Evolutionary conservation across 2,329 filamentous ascomycete genomes (phyloP).

Genomic region (Aspergillus hortae): DNA sequence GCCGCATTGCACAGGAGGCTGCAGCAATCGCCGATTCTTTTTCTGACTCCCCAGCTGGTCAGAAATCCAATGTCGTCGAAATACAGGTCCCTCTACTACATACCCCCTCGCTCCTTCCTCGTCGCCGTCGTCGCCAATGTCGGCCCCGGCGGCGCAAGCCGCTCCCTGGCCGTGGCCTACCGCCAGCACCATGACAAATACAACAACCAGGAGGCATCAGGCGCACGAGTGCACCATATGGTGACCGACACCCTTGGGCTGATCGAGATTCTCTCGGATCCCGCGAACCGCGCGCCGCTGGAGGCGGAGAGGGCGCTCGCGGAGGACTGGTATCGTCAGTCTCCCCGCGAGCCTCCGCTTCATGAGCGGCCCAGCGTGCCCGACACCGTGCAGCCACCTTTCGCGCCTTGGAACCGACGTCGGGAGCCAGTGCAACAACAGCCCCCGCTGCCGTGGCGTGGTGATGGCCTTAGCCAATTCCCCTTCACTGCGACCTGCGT

Average conservation of each 20-base stretch:
- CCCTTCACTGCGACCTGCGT: conserved; percentile 13
- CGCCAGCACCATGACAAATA: conserved; percentile 8
- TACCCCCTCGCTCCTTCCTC: conserved; percentile 11
- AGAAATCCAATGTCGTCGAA: no score
- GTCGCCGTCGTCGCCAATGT: conserved; percentile 14
- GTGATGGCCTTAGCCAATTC: conserved; percentile 7
- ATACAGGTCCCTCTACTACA: neutral
- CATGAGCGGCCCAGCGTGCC: conserved; percentile 11
- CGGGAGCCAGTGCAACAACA: conserved; percentile 4
- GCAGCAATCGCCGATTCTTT: no score
- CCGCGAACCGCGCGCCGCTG: conserved; percentile 11
- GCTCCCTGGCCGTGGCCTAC: conserved; percentile 14
- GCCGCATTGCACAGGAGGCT: no score
- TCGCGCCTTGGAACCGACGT: neutral
- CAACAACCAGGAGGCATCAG: neutral
- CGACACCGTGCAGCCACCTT: conserved; percentile 10
- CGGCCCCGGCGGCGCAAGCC: conserved; percentile 9
- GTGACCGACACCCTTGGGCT: conserved; percentile 12
- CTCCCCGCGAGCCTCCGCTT: neutral
- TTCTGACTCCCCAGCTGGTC: no score
- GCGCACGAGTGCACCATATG: neutral
- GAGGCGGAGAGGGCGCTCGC: conserved; percentile 14
- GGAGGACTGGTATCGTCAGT: conserved; percentile 12
- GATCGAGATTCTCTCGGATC: conserved; percentile 12
- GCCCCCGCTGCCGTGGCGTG: conserved; percentile 10